Conservation (phyloP, 1,284 basidiomycete genomes). For the Takashimella koratensis region DNA sequence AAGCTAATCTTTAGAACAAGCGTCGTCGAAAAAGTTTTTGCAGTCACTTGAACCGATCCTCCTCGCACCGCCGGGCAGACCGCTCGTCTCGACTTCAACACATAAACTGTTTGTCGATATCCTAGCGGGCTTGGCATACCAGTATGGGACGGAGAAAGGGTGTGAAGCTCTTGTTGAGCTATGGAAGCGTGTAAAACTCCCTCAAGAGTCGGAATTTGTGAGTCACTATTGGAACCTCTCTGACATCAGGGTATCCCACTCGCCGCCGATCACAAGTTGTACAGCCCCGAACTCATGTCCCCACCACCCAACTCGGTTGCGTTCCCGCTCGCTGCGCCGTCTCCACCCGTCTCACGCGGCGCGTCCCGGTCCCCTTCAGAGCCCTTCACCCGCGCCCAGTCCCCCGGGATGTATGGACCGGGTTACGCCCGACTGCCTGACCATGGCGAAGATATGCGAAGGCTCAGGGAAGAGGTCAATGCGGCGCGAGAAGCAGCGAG, state of each 20-base stretch:
- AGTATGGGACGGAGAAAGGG: conserved; percentile 39
- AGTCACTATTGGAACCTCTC: conserved; percentile 9
- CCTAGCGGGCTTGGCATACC: conserved; percentile 38
- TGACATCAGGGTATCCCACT: conserved; percentile 37
- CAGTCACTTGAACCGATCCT: conserved; percentile 27
- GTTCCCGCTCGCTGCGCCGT: conserved; percentile 3
- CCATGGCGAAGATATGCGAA: conserved; percentile 36
- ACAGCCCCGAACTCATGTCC: conserved; percentile 21
- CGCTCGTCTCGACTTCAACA: conserved; percentile 23
- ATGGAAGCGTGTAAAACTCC: conserved; percentile 45
- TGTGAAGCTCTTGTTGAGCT: conserved; percentile 38
- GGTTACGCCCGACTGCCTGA: conserved; percentile 32
- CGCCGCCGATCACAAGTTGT: conserved; percentile 35
- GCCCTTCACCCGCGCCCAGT: not conserved
- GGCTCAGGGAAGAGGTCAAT: conserved; percentile 38
- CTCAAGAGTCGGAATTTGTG: conserved; percentile 43
- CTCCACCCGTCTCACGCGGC: conserved; percentile 4
- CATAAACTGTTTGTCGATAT: conserved; percentile 31
- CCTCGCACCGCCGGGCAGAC: conserved; percentile 9
- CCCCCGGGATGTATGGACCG: conserved; percentile 10
- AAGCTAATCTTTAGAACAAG: conserved; percentile 23
- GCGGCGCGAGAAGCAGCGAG: conserved; percentile 38
- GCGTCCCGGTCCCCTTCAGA: conserved; percentile 5
- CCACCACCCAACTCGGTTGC: conserved; percentile 2
- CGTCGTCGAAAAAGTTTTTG: conserved; percentile 42